phyloP scores from a whole-genome alignment of 2,329 filamentous ascomycete genomes.

The Arthrinium phaeospermum region DNA sequence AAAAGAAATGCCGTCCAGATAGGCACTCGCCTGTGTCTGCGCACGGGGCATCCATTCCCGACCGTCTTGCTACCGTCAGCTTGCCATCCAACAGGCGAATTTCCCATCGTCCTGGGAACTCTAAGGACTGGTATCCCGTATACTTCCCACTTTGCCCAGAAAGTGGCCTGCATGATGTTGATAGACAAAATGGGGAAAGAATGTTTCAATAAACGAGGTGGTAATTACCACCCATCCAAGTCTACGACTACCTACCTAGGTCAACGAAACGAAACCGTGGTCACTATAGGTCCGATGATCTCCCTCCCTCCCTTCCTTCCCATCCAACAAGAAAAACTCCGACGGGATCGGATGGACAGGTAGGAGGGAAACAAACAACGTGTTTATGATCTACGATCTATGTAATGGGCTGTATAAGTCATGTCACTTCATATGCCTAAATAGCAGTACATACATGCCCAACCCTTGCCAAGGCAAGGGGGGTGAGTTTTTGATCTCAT shows the following conservation, averaged over 20 bases:
- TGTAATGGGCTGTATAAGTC: neutral
- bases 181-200: neutral
- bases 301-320: neutral
- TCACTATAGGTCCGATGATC: neutral
- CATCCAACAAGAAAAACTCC: neutral
- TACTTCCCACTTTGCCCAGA: neutral
- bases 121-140: neutral
- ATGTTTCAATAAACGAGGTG: constrained; percentile 3
- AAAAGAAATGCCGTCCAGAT: constrained; percentile 6
- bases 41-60: neutral
- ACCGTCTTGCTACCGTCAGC: neutral
- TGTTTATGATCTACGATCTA: constrained; percentile 5
- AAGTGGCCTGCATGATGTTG: neutral
- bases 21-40: neutral
- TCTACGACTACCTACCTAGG: neutral
- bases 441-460: too few relatives aligned
- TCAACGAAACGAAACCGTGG: neutral
- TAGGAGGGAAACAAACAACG: neutral
- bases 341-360: neutral
- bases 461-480: neutral
- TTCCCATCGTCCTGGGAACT: neutral
- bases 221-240: neutral
- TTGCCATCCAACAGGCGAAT: neutral
- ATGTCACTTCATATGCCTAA: neutral
- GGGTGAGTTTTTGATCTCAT: neutral